Base-by-base conservation (phyloP, 768 basidiomycete species). In the Phlebiopsis gigantea region DNA sequence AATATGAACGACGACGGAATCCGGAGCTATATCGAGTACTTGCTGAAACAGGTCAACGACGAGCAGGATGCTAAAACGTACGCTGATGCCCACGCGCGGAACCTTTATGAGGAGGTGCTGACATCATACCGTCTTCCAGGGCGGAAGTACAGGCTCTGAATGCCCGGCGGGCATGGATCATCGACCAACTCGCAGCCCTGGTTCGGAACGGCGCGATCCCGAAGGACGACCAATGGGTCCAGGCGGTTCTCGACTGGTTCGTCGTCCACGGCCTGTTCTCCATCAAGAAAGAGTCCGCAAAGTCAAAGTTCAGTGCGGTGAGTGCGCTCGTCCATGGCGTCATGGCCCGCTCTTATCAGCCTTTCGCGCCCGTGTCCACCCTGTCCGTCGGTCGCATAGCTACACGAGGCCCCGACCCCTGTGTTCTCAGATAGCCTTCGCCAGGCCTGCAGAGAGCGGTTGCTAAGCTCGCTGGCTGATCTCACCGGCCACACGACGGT, bases 151-250 rank as follows among this genome's bases (percentile, higher is more conserved):
- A 75, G 50, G 71, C 71, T 10, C 71, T 82, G 24, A 81, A 83
- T 57, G 74, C 79, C 2, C 79, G 85, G 55, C 75, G 93, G 55
- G 69, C 70, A 25, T 99, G 96, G 96, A 82, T 91, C 29, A 78
- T 90, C 48, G 93, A 97, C 46, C 96, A 98, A 70, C 75, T 97
- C 19, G 76, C 80, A 14, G 78, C 82, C 4, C 81, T 97, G 28
- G 75, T 95, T 61, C 85, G 86, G 42, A 94, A 93, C 66, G 82
- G 84, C 12, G 79, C 83, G 1, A 80, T 95, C 46, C 90, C 87
- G 4, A 93, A 90, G 66, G 77, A 79, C 43, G 93, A 96, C 66
- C 77, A 76, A 31, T 93, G 92, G 85, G 75, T 95, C 19, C 76
- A 79, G 55, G 73, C 76, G 10, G 73, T 94, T 53, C 75, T 98